Evolutionary conservation across 208 protist species (phyloP), one percentile per base, ranked within the genome.

Genomic region (Leishmania mexicana): DNA sequence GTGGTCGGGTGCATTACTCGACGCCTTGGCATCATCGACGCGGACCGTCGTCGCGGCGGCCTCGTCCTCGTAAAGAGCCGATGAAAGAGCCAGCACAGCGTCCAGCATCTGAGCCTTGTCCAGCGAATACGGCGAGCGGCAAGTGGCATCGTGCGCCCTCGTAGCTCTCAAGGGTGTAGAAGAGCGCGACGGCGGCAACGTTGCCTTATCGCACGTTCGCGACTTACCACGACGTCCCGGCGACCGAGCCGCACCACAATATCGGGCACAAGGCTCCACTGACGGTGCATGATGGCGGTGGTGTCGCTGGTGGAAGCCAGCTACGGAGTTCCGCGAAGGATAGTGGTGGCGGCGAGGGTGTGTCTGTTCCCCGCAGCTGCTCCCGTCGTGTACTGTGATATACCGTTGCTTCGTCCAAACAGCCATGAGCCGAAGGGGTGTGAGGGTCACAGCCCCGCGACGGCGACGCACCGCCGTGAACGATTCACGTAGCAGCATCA

Each of bases 11-110:
- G 5, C 42, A 38, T 57, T 40, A 19, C 31, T 47, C 1, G 17
- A 40, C 49, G 45, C 31, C 1, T 76, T 38, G 13, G 28, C 31
- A 0, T 42, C 72, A 60, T 60, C 28, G 62, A 72, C 62, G 62
- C 28, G 35, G 38, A 11, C 7, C 1, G 75, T 24, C 28, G 68
- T 54, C 57, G 81, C 64, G 17, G 77, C n/a, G 2, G 83, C 83
- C 67, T 86, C 83, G 42, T 75, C 83, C 31, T 82, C 78, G 75
- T 86, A 86, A 15, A 86, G 65, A 1, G 83, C 53, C 6, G 80
- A 62, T 21, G 83, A 83, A 10, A 86, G 24, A 28, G 78, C 19
- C 3, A 86, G 78, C 62, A 80, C 40, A 15, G 64, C 78, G 40
- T 82, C 78, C 1, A 86, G 47, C 62, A 75, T 75, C 57, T 70